These are phyloP conservation scores for Prunus salicina DNA, from an alignment of 306 rosid genomes.

Conservation along the genomic window DNA sequence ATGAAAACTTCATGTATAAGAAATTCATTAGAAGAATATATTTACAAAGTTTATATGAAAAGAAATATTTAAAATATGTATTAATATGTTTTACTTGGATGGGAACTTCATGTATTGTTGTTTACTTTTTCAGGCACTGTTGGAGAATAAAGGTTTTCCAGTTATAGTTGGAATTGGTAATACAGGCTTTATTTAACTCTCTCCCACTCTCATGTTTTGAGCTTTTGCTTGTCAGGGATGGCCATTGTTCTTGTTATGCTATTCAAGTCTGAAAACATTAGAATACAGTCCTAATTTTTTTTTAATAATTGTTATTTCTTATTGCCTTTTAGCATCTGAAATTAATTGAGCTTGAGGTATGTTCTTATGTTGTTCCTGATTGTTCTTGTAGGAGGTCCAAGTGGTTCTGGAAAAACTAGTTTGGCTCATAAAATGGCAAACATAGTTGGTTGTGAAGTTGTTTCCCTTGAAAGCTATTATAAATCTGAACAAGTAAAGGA, in stretches of 20 bases:
- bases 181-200: conserved; percentile 23
- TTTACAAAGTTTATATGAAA: not conserved
- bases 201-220: conserved; percentile 15
- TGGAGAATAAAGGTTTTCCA: conserved; percentile 95
- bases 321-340: not conserved
- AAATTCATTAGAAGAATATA: not conserved
- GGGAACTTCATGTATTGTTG: conserved; percentile 18
- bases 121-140: conserved; percentile 67
- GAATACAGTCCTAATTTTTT: not conserved
- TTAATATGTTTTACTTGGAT: conserved; percentile 16
- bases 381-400: conserved; percentile 88
- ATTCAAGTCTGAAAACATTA: not conserved
- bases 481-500: conserved; percentile 82
- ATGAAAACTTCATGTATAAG: conserved; percentile 18
- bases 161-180: conserved; percentile 98
- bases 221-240: conserved; percentile 9
- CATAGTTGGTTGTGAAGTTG: conserved; percentile 93
- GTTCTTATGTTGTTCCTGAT: conserved; percentile 21
- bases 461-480: conserved; percentile 92
- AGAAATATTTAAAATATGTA: too few relatives aligned
- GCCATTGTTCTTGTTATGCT: not conserved
- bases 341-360: conserved; percentile 21
- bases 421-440: conserved; percentile 99
- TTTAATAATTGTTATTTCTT: not conserved
- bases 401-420: conserved; percentile 99